These are phyloP conservation scores for Neurospora sp. DNA, from an alignment of 495 filamentous ascomycete genomes.

Conservation along the genomic window DNA sequence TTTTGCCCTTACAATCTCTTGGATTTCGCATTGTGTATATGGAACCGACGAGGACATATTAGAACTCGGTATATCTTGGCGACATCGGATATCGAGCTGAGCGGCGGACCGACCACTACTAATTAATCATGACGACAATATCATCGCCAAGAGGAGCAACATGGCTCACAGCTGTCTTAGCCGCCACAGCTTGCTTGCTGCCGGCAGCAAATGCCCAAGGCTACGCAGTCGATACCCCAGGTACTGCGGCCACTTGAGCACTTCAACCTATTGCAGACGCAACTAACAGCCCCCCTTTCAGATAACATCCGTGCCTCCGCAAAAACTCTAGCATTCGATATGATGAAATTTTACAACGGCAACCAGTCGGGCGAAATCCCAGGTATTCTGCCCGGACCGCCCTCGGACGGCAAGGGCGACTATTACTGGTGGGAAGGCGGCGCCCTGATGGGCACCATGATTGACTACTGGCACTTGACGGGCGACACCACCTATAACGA, in stretches of 20 bases:
- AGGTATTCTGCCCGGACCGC: conserved; percentile 52
- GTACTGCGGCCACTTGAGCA: conserved; percentile 4
- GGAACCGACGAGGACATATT: no score
- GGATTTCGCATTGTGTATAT: background rate
- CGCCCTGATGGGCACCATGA: conserved; percentile 45
- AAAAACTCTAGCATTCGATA: conserved; percentile 48
- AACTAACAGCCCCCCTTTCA: conserved; percentile 17
- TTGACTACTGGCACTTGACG: conserved; percentile 65
- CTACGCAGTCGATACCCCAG: conserved; percentile 17
- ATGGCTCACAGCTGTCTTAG: conserved; percentile 15
- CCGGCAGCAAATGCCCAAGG: conserved; percentile 10
- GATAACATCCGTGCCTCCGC: conserved; percentile 54
- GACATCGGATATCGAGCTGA: background rate
- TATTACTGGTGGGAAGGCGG: conserved; percentile 52
- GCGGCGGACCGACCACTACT: background rate
- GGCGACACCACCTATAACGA: conserved; percentile 56
- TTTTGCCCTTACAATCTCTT: background rate
- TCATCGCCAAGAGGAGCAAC: conserved; percentile 1
- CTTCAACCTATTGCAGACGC: background rate
- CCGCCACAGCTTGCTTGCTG: conserved; percentile 5
- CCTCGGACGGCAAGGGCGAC: conserved; percentile 31
- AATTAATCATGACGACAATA: background rate
- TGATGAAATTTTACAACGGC: conserved; percentile 57
- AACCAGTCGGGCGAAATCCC: conserved; percentile 52
- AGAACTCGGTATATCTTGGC: background rate